Evolutionary conservation across 1,284 basidiomycete genomes (phyloP).

Genomic region (Ustilago cynodontis): DNA sequence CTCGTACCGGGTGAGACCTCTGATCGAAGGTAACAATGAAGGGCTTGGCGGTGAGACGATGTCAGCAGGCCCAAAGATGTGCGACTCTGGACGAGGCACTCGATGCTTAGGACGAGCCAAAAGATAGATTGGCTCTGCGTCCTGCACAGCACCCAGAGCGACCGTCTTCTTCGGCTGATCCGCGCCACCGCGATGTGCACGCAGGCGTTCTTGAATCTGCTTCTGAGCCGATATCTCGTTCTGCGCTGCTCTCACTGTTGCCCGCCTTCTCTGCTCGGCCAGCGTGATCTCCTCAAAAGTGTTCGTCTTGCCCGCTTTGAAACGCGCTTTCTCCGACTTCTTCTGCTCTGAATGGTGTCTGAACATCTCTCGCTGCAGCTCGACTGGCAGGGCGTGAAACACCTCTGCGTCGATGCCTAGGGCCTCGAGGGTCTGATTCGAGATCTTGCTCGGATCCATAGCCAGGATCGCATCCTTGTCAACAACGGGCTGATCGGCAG

Average conservation of each 20-base stretch:
- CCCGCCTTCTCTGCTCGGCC: slow-evolving; percentile 45
- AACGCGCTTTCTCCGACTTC: slow-evolving; percentile 31
- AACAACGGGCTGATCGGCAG: slow-evolving; percentile 24
- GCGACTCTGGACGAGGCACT: not conserved
- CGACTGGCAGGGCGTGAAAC: slow-evolving; percentile 56
- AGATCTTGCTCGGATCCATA: slow-evolving; percentile 44
- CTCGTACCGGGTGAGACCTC: slow-evolving; percentile 29
- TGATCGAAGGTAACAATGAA: slow-evolving; percentile 20
- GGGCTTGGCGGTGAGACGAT: not conserved
- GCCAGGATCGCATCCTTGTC: slow-evolving; percentile 33
- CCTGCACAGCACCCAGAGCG: not conserved
- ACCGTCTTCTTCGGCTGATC: slow-evolving; percentile 1
- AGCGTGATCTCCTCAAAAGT: slow-evolving; percentile 32
- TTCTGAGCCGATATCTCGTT: slow-evolving; percentile 21
- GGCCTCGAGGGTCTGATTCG: slow-evolving; percentile 20
- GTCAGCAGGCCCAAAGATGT: slow-evolving; percentile 18
- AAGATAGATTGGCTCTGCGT: slow-evolving; percentile 21
- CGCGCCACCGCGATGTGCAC: slow-evolving; percentile 14
- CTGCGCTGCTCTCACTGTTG: slow-evolving; percentile 42
- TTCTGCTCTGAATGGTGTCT: slow-evolving; percentile 37
- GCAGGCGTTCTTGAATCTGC: slow-evolving; percentile 18
- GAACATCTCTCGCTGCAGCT: slow-evolving; percentile 57
- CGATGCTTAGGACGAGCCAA: slow-evolving; percentile 21
- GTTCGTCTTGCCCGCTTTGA: slow-evolving; percentile 31
- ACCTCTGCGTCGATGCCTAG: slow-evolving; percentile 62